Conservation (phyloP, 345 rosid species). For the Aegle marmelos region DNA sequence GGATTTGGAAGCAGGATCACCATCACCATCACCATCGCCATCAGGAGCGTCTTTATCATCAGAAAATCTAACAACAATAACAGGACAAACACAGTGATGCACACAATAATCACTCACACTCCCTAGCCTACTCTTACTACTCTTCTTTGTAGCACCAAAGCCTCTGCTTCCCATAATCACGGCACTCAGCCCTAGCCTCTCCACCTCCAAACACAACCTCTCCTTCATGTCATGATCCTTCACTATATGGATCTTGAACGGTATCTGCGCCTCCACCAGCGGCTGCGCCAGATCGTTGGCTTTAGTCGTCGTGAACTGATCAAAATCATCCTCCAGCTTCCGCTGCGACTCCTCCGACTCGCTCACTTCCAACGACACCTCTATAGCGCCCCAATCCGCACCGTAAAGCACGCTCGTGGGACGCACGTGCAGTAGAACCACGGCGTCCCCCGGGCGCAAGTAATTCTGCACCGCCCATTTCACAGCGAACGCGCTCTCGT, state of each 20-base stretch:
- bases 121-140: slow-evolving; percentile 60
- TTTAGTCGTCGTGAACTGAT: slow-evolving; percentile 57
- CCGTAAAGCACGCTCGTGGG: slow-evolving; percentile 81
- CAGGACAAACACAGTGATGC: slow-evolving; percentile 82
- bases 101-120: slow-evolving; percentile 87
- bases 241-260: slow-evolving; percentile 78
- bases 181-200: slow-evolving; percentile 67
- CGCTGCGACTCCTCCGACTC: slow-evolving; percentile 34
- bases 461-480: slow-evolving; percentile 86
- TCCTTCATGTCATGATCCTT: slow-evolving; percentile 95
- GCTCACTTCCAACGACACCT: slow-evolving; percentile 20
- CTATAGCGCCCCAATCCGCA: slow-evolving; percentile 87
- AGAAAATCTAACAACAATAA: slow-evolving; percentile 69
- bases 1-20: slow-evolving; percentile 6
- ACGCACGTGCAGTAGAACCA: slow-evolving; percentile 68
- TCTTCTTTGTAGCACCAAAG: slow-evolving; percentile 56
- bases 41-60: slow-evolving; percentile 48
- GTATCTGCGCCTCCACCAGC: slow-evolving; percentile 55
- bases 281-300: slow-evolving; percentile 69
- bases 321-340: slow-evolving; percentile 77
- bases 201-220: slow-evolving; percentile 81
- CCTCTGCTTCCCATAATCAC: slow-evolving; percentile 83
- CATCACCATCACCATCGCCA: slow-evolving; percentile 14
- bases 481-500: slow-evolving; percentile 82
- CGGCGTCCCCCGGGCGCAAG: slow-evolving; percentile 80